Evolutionary conservation across 352 stramenopile genomes (phyloP).

Genomic region (Ophiocytium majus): DNA sequence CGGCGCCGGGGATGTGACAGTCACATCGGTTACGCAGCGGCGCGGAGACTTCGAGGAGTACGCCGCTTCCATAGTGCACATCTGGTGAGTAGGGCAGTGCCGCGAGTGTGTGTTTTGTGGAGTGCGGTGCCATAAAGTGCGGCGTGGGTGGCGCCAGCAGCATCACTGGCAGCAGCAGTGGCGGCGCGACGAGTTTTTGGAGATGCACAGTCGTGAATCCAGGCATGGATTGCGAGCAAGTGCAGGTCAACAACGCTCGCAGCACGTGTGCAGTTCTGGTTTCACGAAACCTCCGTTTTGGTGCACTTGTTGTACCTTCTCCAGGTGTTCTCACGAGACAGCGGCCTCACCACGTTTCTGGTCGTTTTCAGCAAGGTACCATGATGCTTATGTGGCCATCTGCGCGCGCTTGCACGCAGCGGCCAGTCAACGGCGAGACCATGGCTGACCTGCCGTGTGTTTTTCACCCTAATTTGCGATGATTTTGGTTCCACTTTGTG

Average conservation of each 20-base stretch:
- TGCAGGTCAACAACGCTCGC: not conserved
- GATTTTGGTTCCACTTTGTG: not conserved
- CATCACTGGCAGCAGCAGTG: not conserved
- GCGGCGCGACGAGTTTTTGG: not conserved
- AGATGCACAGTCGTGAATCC: not conserved
- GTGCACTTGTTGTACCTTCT: not conserved
- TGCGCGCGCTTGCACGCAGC: not conserved
- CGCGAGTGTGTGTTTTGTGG: not conserved
- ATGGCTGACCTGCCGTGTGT: not conserved
- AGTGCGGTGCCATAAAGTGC: not conserved
- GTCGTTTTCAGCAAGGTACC: not conserved
- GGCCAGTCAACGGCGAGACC: not conserved
- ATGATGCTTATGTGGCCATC: not conserved
- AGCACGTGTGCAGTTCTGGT: not conserved
- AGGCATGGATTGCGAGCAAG: not conserved
- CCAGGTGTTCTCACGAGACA: no score
- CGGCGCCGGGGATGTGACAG: no score
- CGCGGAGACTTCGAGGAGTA: not conserved
- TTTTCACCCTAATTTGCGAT: not conserved
- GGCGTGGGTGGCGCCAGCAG: no score
- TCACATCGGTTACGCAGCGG: no score
- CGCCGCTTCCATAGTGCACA: not conserved
- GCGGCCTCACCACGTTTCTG: not conserved
- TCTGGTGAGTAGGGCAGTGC: not conserved
- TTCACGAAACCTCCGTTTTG: not conserved